These are phyloP conservation scores for Mycena polygramma DNA, from an alignment of 768 basidiomycete genomes.

Conservation along the genomic window DNA sequence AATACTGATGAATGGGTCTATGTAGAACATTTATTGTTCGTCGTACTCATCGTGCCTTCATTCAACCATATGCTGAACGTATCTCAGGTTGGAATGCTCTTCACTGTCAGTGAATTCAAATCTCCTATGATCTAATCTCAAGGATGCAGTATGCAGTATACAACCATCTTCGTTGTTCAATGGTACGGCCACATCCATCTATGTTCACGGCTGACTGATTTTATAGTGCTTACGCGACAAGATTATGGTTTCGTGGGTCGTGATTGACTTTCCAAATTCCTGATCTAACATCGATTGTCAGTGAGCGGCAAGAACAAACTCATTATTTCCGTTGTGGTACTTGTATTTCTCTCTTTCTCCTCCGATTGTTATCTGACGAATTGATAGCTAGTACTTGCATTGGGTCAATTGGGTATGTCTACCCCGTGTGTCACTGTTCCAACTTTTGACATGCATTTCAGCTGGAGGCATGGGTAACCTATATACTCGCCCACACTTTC, in stretches of 20 bases:
- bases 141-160: conserved; percentile 2
- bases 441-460: not conserved
- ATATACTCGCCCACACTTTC: not conserved
- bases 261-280: not conserved
- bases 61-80: not conserved
- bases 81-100: not conserved
- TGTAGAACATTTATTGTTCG: not conserved
- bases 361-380: not conserved
- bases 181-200: not conserved
- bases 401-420: conserved; percentile 3
- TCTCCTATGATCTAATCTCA: not conserved
- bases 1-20: not conserved
- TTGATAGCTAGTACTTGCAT: not conserved
- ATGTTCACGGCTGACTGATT: not conserved
- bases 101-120: not conserved
- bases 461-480: conserved; percentile 5
- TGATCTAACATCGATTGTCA: not conserved
- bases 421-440: not conserved
- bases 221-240: not conserved
- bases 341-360: too few species aligned
- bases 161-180: conserved; percentile 15
- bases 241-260: conserved; percentile 7
- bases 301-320: conserved; percentile 4
- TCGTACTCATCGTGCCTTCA: not conserved
- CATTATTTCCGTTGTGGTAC: not conserved